phyloP scores from a whole-genome alignment of 1,139 yeast species.

The Nakaseomyces uthaithaninus region DNA sequence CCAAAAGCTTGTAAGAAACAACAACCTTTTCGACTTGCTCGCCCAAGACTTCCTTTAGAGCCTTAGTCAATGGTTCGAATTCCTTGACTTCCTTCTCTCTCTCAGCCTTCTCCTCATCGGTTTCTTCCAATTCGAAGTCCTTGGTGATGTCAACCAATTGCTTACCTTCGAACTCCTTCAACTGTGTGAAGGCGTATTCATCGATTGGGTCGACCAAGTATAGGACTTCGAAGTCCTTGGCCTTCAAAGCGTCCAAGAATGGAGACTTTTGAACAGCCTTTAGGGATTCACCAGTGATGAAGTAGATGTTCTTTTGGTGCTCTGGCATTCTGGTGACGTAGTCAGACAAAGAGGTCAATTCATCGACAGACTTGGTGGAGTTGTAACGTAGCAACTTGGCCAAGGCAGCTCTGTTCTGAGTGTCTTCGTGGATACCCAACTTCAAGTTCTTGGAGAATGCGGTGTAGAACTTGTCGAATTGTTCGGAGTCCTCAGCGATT shows the following conservation, averaged over 20 bases:
- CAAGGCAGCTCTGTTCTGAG: constrained; percentile 92
- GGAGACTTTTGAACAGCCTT: constrained; percentile 99
- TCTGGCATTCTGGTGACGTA: constrained; percentile 99
- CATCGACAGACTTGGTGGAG: constrained; percentile 94
- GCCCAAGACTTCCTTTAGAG: constrained; percentile 94
- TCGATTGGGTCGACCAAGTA: constrained; percentile 99
- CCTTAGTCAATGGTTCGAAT: constrained; percentile 88
- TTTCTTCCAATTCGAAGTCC: constrained; percentile 98
- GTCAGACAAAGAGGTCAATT: constrained; percentile 88
- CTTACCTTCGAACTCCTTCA: constrained; percentile 99
- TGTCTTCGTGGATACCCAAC: constrained; percentile 98
- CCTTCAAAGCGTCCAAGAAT: constrained; percentile 97
- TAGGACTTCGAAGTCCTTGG: constrained; percentile 96
- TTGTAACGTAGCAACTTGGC: constrained; percentile 95
- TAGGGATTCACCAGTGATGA: constrained; percentile 96
- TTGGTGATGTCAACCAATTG: constrained; percentile 97
- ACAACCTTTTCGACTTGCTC: constrained; percentile 99
- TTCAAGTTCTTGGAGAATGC: constrained; percentile 98
- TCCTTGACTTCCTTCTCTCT: constrained; percentile 92
- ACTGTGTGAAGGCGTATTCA: constrained; percentile 98
- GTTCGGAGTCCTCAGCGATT: constrained; percentile 98
- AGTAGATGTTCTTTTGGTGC: constrained; percentile 99
- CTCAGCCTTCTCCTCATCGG: constrained; percentile 91
- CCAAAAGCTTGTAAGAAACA: constrained; percentile 94
- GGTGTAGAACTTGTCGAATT: constrained; percentile 95